These are phyloP conservation scores for Populus simonii DNA, from an alignment of 345 rosid genomes.

Conservation along the genomic window DNA sequence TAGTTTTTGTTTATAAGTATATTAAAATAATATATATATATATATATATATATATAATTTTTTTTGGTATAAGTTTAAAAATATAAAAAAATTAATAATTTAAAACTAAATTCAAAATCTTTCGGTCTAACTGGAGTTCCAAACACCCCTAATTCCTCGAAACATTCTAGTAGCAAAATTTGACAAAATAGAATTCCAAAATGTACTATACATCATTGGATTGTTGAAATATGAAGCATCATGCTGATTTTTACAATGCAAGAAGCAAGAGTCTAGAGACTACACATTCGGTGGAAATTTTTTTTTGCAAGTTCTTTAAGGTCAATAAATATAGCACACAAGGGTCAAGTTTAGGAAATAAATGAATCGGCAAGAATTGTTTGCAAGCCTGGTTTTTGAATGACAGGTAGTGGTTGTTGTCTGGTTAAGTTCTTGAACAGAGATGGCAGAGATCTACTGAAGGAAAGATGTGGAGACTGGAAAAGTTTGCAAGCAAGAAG, in stretches of 20 bases:
- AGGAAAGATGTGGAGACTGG: neutral
- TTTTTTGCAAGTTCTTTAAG: neutral
- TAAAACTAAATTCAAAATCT: too few species aligned
- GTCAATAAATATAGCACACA: neutral
- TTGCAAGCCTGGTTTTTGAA: neutral
- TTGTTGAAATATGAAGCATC: neutral
- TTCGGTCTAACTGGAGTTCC: too few species aligned
- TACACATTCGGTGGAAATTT: too few species aligned
- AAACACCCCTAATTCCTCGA: too few species aligned
- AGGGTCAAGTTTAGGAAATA: neutral
- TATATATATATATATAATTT: too few species aligned
- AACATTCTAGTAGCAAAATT: neutral
- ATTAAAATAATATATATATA: too few species aligned
- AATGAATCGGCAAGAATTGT: constrained; percentile 1
- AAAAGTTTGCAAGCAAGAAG: neutral
- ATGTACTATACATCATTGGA: neutral
- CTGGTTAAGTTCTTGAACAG: neutral
- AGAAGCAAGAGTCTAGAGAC: too few species aligned
- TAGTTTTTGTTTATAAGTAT: too few species aligned
- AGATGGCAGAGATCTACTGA: neutral
- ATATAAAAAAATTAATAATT: too few species aligned
- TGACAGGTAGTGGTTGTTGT: neutral
- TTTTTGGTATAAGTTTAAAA: too few species aligned
- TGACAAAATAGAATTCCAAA: neutral
- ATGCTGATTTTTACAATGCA: too few species aligned